A percentile compares a stretch with the other conserved stretches of the same genome.
Conservation (phyloP, 1,284 basidiomycete species). For the Puccinia coronata region DNA sequence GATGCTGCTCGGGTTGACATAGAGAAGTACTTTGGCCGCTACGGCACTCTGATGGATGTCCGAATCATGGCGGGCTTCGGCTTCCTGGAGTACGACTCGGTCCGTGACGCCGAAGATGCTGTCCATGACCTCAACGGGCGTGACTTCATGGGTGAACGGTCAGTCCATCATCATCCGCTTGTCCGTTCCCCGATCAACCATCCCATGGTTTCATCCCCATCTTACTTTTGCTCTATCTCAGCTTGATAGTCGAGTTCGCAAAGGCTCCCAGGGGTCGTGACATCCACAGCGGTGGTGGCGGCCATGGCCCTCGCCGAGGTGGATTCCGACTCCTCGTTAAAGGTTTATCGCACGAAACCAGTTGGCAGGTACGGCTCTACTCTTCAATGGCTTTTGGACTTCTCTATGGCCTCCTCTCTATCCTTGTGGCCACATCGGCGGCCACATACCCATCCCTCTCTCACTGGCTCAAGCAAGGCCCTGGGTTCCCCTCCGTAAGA, state of each 20-base stretch:
- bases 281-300: conserved; percentile 58
- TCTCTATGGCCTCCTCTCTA: neutral
- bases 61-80: conserved; percentile 81
- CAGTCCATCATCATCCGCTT: conserved; percentile 56
- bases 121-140: conserved; percentile 81
- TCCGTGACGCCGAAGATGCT: conserved; percentile 87
- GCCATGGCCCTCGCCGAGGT: conserved; percentile 64
- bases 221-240: conserved; percentile 57
- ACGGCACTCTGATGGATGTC: conserved; percentile 81
- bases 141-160: conserved; percentile 82
- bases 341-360: conserved; percentile 84
- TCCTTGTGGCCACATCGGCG: conserved; percentile 24
- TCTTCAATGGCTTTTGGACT: conserved; percentile 17
- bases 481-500: neutral
- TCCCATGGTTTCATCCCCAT: neutral
- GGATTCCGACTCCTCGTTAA: conserved; percentile 80
- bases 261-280: conserved; percentile 83
- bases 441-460: conserved; percentile 1
- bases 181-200: conserved; percentile 37
- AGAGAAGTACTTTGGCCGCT: conserved; percentile 77
- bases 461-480: conserved; percentile 15
- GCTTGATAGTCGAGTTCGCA: conserved; percentile 86
- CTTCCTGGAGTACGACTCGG: conserved; percentile 32
- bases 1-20: conserved; percentile 51
- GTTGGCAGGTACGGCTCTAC: conserved; percentile 80